Base-by-base conservation (phyloP, 2,329 filamentous ascomycete species). In the Ascocoryne sarcoides region DNA sequence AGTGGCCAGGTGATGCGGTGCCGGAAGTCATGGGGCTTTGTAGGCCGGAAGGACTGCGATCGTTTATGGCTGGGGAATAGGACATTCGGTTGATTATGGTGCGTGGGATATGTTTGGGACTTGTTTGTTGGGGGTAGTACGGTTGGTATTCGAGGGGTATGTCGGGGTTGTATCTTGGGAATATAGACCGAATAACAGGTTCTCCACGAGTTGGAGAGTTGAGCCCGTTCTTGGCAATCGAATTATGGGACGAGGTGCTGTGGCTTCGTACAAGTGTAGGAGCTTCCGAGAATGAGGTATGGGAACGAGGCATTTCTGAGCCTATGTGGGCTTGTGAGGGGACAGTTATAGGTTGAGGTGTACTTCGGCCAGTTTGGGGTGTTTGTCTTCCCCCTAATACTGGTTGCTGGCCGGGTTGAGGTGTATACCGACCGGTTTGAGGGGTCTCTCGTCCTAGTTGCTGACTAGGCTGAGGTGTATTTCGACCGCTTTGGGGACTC, bases 111-210 rank as follows among this genome's bases (percentile, higher is more conserved):
- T 75, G 70, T 1, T 73, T 73, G 10, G 82, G 79, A 44, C 73
- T 77, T 40, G 71, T 63, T 56, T 82, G 76, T 0, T 75, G 79
- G 2, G 83, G 82, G 36, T 73, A 82, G 62, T 89, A 88, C 34
- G 75, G 63, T 55, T 89, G 84, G 42, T 77, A 74, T 40, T 76
- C 69, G 3, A 86, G 69, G 4, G 82, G 68, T 17, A 85, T 57
- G 1, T 71, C 71, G 3, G 77, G 79, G 53, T 89, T 79, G 56
- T 87, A 88, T 20, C 73, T 70, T 5, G 84, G 84, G 52, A 89
- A 89, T 52, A 89, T 87, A 17, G 83, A 88, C 21, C 75, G 72
- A 52, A 84, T 70, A 0, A 71, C 64, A 4, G 63, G 60, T 45
- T 62, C 63, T 44, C 43, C 48, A 32, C 49, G 49, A 23, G 41